These are phyloP conservation scores for Lactarius evosmus DNA, from an alignment of 768 basidiomycete genomes.

Conservation along the genomic window DNA sequence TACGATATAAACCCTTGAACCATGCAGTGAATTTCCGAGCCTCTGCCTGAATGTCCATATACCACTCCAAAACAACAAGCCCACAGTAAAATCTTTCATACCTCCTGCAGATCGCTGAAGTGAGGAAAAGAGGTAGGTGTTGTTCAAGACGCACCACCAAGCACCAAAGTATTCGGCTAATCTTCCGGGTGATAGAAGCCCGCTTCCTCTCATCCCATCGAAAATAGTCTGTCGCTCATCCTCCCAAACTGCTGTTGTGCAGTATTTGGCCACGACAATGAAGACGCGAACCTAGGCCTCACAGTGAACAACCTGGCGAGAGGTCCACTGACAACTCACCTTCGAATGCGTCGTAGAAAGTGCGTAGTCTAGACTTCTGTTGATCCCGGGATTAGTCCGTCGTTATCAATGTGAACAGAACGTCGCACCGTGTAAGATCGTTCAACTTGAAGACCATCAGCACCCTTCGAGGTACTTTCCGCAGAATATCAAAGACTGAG, in stretches of 20 bases:
- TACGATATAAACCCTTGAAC: slow-evolving; percentile 56
- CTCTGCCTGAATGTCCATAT: slow-evolving; percentile 62
- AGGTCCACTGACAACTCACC: slow-evolving; percentile 37
- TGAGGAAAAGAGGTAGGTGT: neutral
- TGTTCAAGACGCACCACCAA: slow-evolving; percentile 60
- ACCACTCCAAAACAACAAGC: slow-evolving; percentile 52
- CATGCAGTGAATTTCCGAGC: slow-evolving; percentile 56
- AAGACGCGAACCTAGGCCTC: slow-evolving; percentile 73
- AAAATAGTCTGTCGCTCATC: slow-evolving; percentile 49
- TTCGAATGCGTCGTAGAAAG: slow-evolving; percentile 85
- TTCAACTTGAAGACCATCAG: slow-evolving; percentile 85
- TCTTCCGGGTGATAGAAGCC: slow-evolving; percentile 48
- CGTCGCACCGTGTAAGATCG: slow-evolving; percentile 68
- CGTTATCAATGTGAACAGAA: neutral
- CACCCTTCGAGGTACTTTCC: slow-evolving; percentile 80
- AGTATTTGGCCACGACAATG: slow-evolving; percentile 87
- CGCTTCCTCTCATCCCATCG: slow-evolving; percentile 45
- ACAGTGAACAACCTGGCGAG: slow-evolving; percentile 4
- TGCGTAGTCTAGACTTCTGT: slow-evolving; percentile 76
- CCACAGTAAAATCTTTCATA: slow-evolving; percentile 53
- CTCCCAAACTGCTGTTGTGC: slow-evolving; percentile 73
- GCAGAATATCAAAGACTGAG: slow-evolving; percentile 83
- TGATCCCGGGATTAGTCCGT: neutral
- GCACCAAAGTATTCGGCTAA: slow-evolving; percentile 49
- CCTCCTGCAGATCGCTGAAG: slow-evolving; percentile 42